Base-by-base conservation (phyloP, 495 filamentous ascomycete genomes). In the Tuber magnatum region DNA sequence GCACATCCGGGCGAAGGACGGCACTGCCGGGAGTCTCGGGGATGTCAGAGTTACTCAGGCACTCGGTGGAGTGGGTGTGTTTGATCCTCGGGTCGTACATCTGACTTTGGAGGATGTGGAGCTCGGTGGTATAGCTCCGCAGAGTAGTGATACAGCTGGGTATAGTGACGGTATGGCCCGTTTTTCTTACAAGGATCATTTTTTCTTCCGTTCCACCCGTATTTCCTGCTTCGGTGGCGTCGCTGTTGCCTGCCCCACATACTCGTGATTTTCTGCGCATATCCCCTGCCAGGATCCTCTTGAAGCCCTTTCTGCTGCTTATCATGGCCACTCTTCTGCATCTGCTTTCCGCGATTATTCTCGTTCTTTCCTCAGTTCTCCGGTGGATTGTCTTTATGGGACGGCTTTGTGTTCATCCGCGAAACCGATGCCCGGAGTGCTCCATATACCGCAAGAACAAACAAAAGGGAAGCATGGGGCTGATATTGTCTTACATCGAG, bases 401-500 rank as follows among this genome's bases (percentile, higher is more conserved):
- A 35, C 28, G 12, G 14, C 14, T 16, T 61, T 65, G 56, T 28
- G 14, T 35, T 32, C 28, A 65, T 39, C 61, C 42, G 39, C 44
- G n/a, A 38, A 39, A 20, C 42, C 38, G 43, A 42, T 43, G 10
- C 28, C 42, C 22, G 28, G 56, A 32, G 51, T 14, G 7, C 56
- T 20, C 32, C 28, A 32, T 35, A 65, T 35, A 35, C 56, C 28
- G 32, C 56, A 35, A 65, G 61, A 74, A 42, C 71, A 80, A 65
- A 75, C 72, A 18, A 74, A 76, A 73, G 78, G 74, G 73, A 73
- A 76, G 56, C 74, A 74, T 65, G 78, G 78, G 75, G 68, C 76
- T 82, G 73, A 82, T 82, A 73, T 44, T 75, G 74, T 72, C 81
- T 48, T 83, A 77, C 68, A 71, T 82, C 70, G 76, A 69, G 71